phyloP scores from a whole-genome alignment of 116 monocot genomes.

The Dioscorea cayenensis region DNA sequence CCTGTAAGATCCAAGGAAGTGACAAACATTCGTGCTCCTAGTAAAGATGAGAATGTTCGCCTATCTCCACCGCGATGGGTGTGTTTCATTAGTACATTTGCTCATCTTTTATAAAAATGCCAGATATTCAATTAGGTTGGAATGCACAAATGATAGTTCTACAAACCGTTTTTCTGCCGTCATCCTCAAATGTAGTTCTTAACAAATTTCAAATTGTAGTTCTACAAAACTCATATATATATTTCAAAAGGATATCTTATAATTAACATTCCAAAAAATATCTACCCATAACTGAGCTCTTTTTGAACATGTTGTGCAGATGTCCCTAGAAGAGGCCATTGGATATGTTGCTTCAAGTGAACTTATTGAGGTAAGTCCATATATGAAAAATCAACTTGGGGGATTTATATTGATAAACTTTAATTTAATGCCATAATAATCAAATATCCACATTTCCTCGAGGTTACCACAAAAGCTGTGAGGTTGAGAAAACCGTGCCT shows the following conservation, averaged over 20 bases:
- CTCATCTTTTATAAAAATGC: neutral
- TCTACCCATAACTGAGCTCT: neutral
- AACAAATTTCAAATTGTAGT: too few relatives aligned
- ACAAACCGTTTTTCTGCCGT: too few relatives aligned
- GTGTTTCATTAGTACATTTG: slow-evolving; percentile 8
- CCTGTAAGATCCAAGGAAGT: slow-evolving; percentile 94
- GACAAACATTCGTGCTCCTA: slow-evolving; percentile 87
- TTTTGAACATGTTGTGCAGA: slow-evolving; percentile 30
- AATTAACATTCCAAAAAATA: too few relatives aligned
- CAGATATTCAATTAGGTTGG: too few relatives aligned
- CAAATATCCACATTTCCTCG: neutral
- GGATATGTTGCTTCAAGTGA: slow-evolving; percentile 98
- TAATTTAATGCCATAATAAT: neutral
- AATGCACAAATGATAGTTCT: too few relatives aligned
- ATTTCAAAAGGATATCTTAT: too few relatives aligned
- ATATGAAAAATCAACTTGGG: neutral
- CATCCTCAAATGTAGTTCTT: too few relatives aligned
- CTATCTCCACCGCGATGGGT: slow-evolving; percentile 91
- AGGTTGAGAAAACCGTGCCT: slow-evolving; percentile 77
- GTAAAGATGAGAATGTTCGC: slow-evolving; percentile 96
- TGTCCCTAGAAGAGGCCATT: slow-evolving; percentile 94
- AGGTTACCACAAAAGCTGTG: slow-evolving; percentile 91
- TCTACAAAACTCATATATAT: too few relatives aligned
- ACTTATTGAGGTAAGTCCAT: slow-evolving; percentile 79
- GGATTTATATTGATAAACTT: neutral